These are phyloP conservation scores for Triangularia setosa DNA, from an alignment of 2,329 filamentous ascomycete species.

Conservation along the genomic window DNA sequence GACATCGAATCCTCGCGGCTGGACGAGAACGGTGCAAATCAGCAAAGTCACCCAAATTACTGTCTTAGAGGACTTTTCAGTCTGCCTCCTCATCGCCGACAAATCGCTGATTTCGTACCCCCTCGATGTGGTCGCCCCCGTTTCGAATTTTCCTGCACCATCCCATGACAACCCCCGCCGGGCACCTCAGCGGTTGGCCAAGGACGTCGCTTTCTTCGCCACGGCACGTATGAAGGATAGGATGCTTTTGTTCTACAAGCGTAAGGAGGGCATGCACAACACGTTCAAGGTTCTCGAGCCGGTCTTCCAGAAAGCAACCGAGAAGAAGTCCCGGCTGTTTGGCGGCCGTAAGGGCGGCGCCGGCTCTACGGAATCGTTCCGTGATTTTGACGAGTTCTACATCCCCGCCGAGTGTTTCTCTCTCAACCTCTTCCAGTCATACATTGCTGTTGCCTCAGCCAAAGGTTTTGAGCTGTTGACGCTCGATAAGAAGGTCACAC, in stretches of 20 bases:
- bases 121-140: constrained; percentile 72
- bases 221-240: constrained; percentile 97
- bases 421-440: constrained; percentile 93
- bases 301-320: constrained; percentile 85
- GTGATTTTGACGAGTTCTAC: constrained; percentile 98
- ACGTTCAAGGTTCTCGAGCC: constrained; percentile 97
- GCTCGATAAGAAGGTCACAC: constrained; percentile 92
- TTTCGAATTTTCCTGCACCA: constrained; percentile 58
- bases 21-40: constrained; percentile 78
- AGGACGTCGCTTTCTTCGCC: constrained; percentile 95
- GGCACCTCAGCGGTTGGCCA: constrained; percentile 87
- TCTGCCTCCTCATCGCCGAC: constrained; percentile 88
- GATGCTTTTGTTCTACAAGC: constrained; percentile 93
- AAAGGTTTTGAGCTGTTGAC: constrained; percentile 95
- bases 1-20: constrained; percentile 82
- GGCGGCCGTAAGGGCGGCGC: constrained; percentile 54
- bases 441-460: constrained; percentile 84
- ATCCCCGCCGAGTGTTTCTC: constrained; percentile 92
- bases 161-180: constrained; percentile 69
- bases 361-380: constrained; percentile 88
- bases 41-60: constrained; percentile 84
- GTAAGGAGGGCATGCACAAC: constrained; percentile 84
- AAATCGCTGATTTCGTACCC: constrained; percentile 91
- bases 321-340: constrained; percentile 71
- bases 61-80: constrained; percentile 90